Evolutionary conservation across 768 basidiomycete genomes (phyloP).

Genomic region (Tephrocybe sp.): DNA sequence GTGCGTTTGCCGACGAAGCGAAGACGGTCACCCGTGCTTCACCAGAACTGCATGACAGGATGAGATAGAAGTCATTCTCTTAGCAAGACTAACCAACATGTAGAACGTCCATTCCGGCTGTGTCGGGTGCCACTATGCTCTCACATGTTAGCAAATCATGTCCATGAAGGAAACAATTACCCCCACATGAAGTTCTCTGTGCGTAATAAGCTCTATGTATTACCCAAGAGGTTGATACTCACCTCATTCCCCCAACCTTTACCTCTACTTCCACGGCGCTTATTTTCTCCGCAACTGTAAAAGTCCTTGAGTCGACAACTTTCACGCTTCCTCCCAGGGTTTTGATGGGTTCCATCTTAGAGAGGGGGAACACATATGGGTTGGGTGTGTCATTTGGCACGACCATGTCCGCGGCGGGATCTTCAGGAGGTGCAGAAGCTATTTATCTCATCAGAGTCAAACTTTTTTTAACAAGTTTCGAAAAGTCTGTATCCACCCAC

Average conservation of each 20-base stretch:
- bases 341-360: constrained; percentile 40
- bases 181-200: constrained; percentile 56
- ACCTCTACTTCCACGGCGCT: constrained; percentile 58
- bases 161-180: not conserved
- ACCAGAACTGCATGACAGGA: constrained; percentile 41
- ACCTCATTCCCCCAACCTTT: constrained; percentile 63
- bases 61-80: not conserved
- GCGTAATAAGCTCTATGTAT: not conserved
- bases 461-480: too few species aligned
- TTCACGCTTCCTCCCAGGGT: constrained; percentile 59
- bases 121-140: constrained; percentile 68
- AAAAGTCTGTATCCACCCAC: constrained; percentile 16
- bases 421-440: constrained; percentile 43
- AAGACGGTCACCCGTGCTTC: constrained; percentile 60
- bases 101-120: constrained; percentile 67
- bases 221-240: constrained; percentile 15
- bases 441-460: not conserved
- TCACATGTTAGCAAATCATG: not conserved
- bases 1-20: constrained; percentile 54
- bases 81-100: constrained; percentile 36
- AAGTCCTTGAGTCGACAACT: constrained; percentile 56
- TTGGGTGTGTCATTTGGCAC: constrained; percentile 48
- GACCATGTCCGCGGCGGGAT: constrained; percentile 41
- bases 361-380: constrained; percentile 57
- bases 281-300: constrained; percentile 52